Base-by-base conservation (phyloP, 1,284 basidiomycete species). In the Austroboletus novae-zelandiae region DNA sequence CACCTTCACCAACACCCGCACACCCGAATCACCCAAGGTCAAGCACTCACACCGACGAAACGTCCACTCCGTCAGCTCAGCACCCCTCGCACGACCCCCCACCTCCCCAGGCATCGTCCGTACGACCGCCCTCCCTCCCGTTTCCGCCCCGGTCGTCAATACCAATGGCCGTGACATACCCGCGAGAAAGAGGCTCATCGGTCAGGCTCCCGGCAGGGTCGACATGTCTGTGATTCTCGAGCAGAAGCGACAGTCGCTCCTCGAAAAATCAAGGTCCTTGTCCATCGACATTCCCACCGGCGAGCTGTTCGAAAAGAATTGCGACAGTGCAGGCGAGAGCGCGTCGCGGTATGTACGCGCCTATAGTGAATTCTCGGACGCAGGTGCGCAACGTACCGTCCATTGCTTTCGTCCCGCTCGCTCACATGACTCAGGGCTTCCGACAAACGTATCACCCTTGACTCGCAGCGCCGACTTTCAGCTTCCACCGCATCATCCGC, bases 1-100 rank as follows among this genome's bases (percentile, higher is more conserved):
- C 62, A 88, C 90, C 1, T 93, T 97, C 70, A 88, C 88, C 41
- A 97, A 96, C 67, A 89, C 84, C 7, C 81, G 80, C 17, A 75
- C 80, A 8, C 69, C 74, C n/a, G 72, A 75, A 36, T 67, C 74
- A 1, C 69, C 74, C 23, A 70, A 73, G 58, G 41, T 62, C 61
- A 60, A 71, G n/a, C 70, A 67, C 40, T 66, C 73, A 0, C 86
- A 89, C 67, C 84, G 77, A 63, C 80, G 86, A 11, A 80, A 78
- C 11, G 81, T 80, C 0, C 86, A 90, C 64, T 89, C 86, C 0
- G 81, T 90, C 58, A 87, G 84, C 62, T 86, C 84, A 47, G 86
- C 84, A 1, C 85, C 85, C 0, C 71, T 90, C 41, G 79, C 87
- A 10, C 75, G 83, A 45, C 87, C 88, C 1, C 88, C 88, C 0